Conservation (phyloP, 495 filamentous ascomycete species). For the Penicillium angulare region DNA sequence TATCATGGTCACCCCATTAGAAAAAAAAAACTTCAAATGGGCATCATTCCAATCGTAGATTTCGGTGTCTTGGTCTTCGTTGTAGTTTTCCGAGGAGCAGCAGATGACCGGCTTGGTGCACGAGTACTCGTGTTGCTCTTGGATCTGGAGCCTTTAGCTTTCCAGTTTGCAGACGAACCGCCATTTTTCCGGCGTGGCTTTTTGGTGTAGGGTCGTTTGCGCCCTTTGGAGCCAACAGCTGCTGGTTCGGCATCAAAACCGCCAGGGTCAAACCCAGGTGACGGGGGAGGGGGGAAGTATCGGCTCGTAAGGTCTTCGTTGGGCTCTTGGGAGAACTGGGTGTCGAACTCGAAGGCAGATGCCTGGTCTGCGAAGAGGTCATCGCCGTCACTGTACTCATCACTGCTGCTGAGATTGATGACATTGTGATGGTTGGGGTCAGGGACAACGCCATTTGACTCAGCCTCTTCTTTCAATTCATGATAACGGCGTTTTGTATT, state of each 20-base stretch:
- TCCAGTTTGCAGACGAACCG: slow-evolving; percentile 21
- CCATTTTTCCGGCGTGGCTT: slow-evolving; percentile 31
- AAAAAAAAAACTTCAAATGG: slow-evolving; percentile 30
- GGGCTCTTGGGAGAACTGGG: slow-evolving; percentile 19
- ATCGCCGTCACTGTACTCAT: slow-evolving; percentile 53
- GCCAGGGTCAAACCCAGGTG: slow-evolving; percentile 20
- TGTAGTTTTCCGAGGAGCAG: slow-evolving; percentile 22
- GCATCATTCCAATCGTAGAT: slow-evolving; percentile 48
- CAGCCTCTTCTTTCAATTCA: slow-evolving; percentile 52
- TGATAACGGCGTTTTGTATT: slow-evolving; percentile 55
- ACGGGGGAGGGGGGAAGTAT: slow-evolving; percentile 44
- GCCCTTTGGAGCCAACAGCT: slow-evolving; percentile 21
- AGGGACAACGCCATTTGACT: slow-evolving; percentile 46
- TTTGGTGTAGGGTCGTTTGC: slow-evolving; percentile 30
- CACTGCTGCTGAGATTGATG: slow-evolving; percentile 64
- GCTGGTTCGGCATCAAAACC: slow-evolving; percentile 24
- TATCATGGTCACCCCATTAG: slow-evolving; percentile 18
- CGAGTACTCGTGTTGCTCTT: slow-evolving; percentile 26
- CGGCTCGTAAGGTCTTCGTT: slow-evolving; percentile 33
- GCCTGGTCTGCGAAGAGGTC: slow-evolving; percentile 41
- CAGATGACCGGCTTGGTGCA: slow-evolving; percentile 22
- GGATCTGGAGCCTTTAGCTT: slow-evolving; percentile 24
- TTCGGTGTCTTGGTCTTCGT: slow-evolving; percentile 31
- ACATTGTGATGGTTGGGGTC: slow-evolving; percentile 62
- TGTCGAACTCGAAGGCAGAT: slow-evolving; percentile 33